These are phyloP conservation scores for Pholiota microspora DNA, from an alignment of 768 basidiomycete species.

Conservation along the genomic window DNA sequence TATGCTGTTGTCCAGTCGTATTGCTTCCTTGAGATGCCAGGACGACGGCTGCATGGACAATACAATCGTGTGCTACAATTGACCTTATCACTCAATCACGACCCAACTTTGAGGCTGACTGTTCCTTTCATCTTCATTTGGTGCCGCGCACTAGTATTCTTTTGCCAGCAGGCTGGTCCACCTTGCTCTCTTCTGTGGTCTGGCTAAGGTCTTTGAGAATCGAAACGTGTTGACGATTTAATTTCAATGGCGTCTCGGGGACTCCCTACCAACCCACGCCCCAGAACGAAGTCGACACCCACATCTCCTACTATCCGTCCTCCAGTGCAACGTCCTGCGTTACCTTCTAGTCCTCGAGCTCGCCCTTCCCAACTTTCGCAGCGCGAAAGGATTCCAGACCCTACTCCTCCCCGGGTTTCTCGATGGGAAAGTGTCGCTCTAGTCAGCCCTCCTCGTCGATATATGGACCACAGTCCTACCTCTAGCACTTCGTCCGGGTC, in stretches of 20 bases:
- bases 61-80: neutral
- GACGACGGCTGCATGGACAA: constrained; percentile 16
- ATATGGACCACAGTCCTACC: constrained; percentile 24
- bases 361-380: constrained; percentile 6
- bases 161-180: constrained; percentile 17
- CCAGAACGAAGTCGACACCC: constrained; percentile 10
- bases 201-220: constrained; percentile 4
- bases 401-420: neutral
- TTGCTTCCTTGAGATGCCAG: neutral
- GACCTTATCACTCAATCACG: constrained; percentile 1
- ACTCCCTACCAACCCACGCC: constrained; percentile 24
- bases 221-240: no score
- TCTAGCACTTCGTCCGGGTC: constrained; percentile 26
- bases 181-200: constrained; percentile 5
- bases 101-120: neutral
- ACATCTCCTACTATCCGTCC: neutral
- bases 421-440: neutral
- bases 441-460: neutral
- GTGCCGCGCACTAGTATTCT: constrained; percentile 18
- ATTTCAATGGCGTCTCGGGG: constrained; percentile 15
- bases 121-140: constrained; percentile 9
- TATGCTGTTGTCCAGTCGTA: neutral
- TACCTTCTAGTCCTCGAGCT: constrained; percentile 11
- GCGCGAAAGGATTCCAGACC: neutral
- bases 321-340: neutral